Evolutionary conservation across 164 flowering plant species (phyloP), one percentile per base, ranked within the genome.

Genomic region (Dillenia suffruticosa): DNA sequence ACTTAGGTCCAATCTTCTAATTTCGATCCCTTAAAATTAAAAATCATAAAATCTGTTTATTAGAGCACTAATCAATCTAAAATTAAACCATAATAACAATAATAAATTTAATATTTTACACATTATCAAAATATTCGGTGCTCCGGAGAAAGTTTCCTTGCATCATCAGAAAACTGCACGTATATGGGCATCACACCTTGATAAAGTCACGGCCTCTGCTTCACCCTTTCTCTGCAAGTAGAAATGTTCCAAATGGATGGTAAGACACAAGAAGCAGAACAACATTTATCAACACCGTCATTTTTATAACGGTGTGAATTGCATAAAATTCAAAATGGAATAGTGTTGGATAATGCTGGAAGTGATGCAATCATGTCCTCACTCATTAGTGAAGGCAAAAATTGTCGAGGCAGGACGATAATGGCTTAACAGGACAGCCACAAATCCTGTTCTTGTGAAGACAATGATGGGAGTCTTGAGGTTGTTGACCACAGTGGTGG

Each of bases 321-420:
- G 40, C 40, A 32, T 32, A 32, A 32, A 32, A 32, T 4, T 32
- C 40, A 32, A 32, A 32, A 32, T 32, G 40, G 40, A 32, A 32
- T 6, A 4, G 7, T 32, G 40, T 32, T 32, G 40, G 6, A 32
- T 32, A 32, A 32, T 32, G 40, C 40, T 32, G 40, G 5, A 32
- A 4, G 40, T 32, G 40, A 32, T 32, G 40, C 40, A 32, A 0
- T 32, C 40, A 32, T 32, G 40, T 5, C 81, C 96, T 90, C 63
- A 94, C 99, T 76, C 88, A 70, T 88, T 85, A 45, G 99, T 91
- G 81, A 94, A 91, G 70, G 97, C 97, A 78, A 91, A 94, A 56
- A 91, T 86, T 62, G 88, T 81, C 24, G 88, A 76, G 43, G 78
- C 81, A 24, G 99, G 97, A 15, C 84, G 83, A 69, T 83, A 88